These are phyloP conservation scores for Ehretia macrophylla DNA, from an alignment of 257 asterid species.

Conservation along the genomic window DNA sequence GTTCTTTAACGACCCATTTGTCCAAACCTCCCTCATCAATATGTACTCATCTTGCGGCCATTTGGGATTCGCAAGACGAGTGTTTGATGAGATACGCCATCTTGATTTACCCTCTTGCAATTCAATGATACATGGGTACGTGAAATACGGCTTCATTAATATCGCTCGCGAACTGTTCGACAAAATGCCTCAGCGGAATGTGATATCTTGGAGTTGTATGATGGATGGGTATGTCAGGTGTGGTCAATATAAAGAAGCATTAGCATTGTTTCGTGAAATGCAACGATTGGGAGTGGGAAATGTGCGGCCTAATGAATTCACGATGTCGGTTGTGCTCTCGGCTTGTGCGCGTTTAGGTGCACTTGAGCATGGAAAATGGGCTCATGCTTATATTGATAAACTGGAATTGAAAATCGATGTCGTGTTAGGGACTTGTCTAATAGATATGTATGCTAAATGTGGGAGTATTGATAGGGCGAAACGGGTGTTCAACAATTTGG, in stretches of 20 bases:
- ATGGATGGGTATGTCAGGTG: neutral
- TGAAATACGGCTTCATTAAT: no score
- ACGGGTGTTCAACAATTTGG: slow-evolving; percentile 16
- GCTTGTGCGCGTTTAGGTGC: neutral
- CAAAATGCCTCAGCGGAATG: neutral
- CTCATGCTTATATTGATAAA: slow-evolving; percentile 13
- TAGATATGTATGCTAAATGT: slow-evolving; percentile 26
- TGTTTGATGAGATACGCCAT: no score
- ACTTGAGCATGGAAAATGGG: neutral
- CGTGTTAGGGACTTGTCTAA: slow-evolving; percentile 20
- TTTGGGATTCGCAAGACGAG: no score
- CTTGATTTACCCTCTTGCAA: no score
- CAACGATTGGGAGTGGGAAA: neutral
- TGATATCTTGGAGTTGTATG: neutral
- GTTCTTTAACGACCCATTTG: no score
- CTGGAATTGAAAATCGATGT: slow-evolving; percentile 9
- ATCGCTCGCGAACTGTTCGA: neutral
- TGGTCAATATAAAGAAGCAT: neutral
- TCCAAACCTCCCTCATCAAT: no score
- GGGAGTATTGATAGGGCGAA: slow-evolving; percentile 20
- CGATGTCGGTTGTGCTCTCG: no score
- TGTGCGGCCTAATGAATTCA: neutral
- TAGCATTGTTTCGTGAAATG: neutral
- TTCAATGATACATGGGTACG: no score
- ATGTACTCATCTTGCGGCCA: no score